Evolutionary conservation across 306 rosid genomes (phyloP), one percentile per base, ranked within the genome.

Genomic region (Quercus bicolor): DNA sequence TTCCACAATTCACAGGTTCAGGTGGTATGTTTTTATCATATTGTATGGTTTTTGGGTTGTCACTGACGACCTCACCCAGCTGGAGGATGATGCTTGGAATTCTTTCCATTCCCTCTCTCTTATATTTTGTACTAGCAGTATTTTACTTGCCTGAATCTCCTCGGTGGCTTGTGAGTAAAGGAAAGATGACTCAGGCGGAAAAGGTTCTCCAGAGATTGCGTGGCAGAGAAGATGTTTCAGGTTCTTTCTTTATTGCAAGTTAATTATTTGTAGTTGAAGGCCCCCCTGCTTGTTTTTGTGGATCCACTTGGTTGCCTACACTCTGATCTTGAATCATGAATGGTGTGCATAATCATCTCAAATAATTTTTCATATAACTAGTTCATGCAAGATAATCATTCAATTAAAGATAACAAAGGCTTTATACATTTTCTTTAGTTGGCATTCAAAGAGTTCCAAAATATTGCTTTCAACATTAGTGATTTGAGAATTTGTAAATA

Each of bases 111-210:
- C 95, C 90, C 14, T 90, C 97, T 21, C 56, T 90, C 19, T 15
- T 92, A 54, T 92, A 85, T 82, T 84, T 92, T 84, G 24, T 37
- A 56, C 68, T 92, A n/a, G 69, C 93, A 1, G 61, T 92, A 8
- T 88, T 92, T 85, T 90, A 77, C 95, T 90, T 92, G 91, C 95
- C 97, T 1, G 95, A 90, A 84, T 92, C 97, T 86, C 97, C 97
- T 65, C 87, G 95, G 56, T 92, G 97, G 97, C 86, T 92, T 29
- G 97, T 90, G 68, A 92, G 97, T 68, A 92, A 90, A 84, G 97
- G 97, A 19, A 92, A 20, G 89, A 92, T 92, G 97, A 56, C 84
- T 1, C 90, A 92, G 83, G 97, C 97, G 0, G 89, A 86, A 62
- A 92, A 76, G 87, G 95, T 92, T 77, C 95, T 92, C 73, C 92